phyloP scores from a whole-genome alignment of 148 eudicot species.

The Amaranthus hypochondriacus region DNA sequence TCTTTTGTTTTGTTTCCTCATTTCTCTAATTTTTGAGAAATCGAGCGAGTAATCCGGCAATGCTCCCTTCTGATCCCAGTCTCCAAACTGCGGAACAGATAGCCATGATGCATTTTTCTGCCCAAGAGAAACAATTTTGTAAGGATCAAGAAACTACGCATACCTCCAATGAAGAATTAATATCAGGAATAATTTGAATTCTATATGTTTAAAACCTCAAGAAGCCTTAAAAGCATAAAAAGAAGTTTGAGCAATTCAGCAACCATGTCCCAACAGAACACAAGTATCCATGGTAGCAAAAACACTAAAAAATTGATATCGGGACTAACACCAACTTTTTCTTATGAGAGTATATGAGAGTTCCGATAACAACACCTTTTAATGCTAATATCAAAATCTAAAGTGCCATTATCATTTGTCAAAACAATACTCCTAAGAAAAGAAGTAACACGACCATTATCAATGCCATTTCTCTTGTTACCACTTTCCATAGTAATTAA shows the following conservation, averaged over 20 bases:
- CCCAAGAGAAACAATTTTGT: slow-evolving; percentile 2
- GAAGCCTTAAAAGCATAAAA: slow-evolving; percentile 26
- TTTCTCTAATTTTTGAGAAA: slow-evolving; percentile 90
- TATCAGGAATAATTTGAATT: background rate
- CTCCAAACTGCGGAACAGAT: slow-evolving; percentile 97
- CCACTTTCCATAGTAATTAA: too few relatives aligned
- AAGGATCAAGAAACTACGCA: slow-evolving; percentile 6
- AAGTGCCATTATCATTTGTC: too few relatives aligned
- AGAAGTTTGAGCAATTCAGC: slow-evolving; percentile 6
- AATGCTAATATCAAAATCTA: too few relatives aligned
- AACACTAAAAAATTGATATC: too few relatives aligned
- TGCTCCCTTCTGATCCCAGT: slow-evolving; percentile 88
- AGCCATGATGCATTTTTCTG: slow-evolving; percentile 76
- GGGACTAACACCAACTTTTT: too few relatives aligned
- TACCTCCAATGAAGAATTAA: slow-evolving; percentile 8
- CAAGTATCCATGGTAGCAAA: background rate
- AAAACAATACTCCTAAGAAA: too few relatives aligned
- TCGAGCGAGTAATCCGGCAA: slow-evolving; percentile 88
- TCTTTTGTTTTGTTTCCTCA: slow-evolving; percentile 91
- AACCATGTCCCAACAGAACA: background rate
- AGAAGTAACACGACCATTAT: too few relatives aligned
- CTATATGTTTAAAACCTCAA: slow-evolving; percentile 12
- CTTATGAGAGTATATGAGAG: too few relatives aligned
- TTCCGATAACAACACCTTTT: too few relatives aligned
- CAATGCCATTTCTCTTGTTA: too few relatives aligned